Evolutionary conservation across 2,329 filamentous ascomycete species (phyloP), one percentile per base, ranked within the genome.

Genomic region (Cladophialophora carrionii): DNA sequence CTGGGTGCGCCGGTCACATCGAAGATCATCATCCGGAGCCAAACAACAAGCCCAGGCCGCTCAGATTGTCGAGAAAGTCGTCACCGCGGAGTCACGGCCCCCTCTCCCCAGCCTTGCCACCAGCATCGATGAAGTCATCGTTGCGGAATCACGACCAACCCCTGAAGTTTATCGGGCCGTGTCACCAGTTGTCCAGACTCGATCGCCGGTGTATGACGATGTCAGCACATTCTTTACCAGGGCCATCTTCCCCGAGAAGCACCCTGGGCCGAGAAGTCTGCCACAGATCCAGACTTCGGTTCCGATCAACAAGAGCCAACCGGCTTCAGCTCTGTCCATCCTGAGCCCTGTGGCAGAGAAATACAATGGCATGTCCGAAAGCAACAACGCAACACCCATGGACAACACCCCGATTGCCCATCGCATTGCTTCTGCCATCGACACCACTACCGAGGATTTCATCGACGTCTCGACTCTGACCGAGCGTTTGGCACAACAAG

Each of bases 221-320:
- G 61, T 66, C 37, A 66, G 60, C 43, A 68, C 66, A 2, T 66
- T 64, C 41, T 68, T 65, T 49, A 66, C 63, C 9, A 53, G 66
- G 41, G 62, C 59, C 17, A 53, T 60, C 37, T 63, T 98, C 93
- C 84, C 64, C 20, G 60, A 92, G 87, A 68, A 90, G 87, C 75
- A 81, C 90, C 48, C 96, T 97, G 75, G 92, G 96, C 76, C 84
- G 96, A 8, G 87, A 96, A 81, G 94, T 94, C 49, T 94, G 88
- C 76, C 88, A 88, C 70, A 97, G 96, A 94, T 88, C 86, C 20
- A 83, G 87, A 75, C 80, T 83, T 60, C 92, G 63, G 84, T 87
- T 1, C 79, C 79, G 6, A 80, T 89, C 0, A 78, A 80, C 48
- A 64, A 53, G 29, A 67, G 64, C 31, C 67, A 67, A 34, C 67